Conservation (phyloP, 31 red algal species). For the Porphyra umbilicalis region DNA sequence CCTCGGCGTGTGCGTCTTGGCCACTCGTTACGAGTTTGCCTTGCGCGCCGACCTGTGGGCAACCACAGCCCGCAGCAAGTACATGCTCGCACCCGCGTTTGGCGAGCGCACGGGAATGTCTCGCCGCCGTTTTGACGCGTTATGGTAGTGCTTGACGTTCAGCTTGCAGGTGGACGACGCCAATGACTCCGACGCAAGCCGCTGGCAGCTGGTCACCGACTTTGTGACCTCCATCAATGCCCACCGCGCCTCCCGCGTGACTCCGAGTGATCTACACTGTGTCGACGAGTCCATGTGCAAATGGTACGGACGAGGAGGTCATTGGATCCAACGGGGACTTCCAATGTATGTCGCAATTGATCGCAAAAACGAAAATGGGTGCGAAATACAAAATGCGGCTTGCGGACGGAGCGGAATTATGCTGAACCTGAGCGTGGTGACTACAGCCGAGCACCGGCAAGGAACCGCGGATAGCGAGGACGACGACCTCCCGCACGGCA, state of each 20-base stretch:
- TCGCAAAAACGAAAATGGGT: constrained; percentile 34
- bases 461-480: not conserved
- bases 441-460: constrained; percentile 6
- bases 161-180: not conserved
- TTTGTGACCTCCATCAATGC: constrained; percentile 18
- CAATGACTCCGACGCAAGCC: not conserved
- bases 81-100: too few species aligned
- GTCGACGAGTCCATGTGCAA: constrained; percentile 52
- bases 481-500: not conserved
- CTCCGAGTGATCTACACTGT: constrained; percentile 10
- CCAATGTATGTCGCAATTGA: constrained; percentile 37
- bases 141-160: not conserved
- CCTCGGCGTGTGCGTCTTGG: not conserved
- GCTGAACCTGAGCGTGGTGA: constrained; percentile 5
- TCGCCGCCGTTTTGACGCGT: too few species aligned
- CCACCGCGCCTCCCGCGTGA: constrained; percentile 12
- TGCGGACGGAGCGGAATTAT: constrained; percentile 18
- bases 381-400: constrained; percentile 15
- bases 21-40: not conserved
- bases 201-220: not conserved
- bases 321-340: constrained; percentile 24
- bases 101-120: too few species aligned
- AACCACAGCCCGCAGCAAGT: not conserved
- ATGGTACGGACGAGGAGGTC: constrained; percentile 42
- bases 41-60: not conserved